Percentiles rank a stretch among this genome's conserved stretches.
phyloP scores from a whole-genome alignment of 2,329 filamentous ascomycete species.

The Alternaria sp. region DNA sequence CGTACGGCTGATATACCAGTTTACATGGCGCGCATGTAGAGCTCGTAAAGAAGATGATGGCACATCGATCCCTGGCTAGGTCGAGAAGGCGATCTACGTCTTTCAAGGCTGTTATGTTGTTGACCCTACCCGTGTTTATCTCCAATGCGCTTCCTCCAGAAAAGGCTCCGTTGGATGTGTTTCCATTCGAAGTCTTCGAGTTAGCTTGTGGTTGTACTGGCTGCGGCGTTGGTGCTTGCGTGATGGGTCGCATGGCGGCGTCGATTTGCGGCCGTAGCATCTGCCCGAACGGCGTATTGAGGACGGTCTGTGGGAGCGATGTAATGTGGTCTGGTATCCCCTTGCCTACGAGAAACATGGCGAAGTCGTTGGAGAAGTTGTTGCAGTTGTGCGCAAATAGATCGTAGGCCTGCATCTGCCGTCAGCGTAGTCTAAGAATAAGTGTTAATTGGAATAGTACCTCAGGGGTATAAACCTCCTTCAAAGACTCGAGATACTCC shows the following conservation, averaged over 20 bases:
- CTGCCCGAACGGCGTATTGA: conserved; percentile 86
- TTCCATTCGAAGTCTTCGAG: conserved; percentile 19
- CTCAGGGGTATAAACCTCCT: conserved; percentile 82
- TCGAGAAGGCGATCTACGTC: conserved; percentile 70
- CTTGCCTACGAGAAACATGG: conserved; percentile 87
- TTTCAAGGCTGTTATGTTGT: conserved; percentile 65
- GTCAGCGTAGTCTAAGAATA: neutral
- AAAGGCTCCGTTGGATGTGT: conserved; percentile 16
- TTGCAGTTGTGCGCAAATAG: conserved; percentile 90
- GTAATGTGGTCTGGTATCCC: conserved; percentile 89
- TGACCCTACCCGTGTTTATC: conserved; percentile 61
- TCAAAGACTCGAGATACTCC: conserved; percentile 87
- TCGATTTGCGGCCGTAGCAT: conserved; percentile 85
- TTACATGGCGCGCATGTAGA: conserved; percentile 87
- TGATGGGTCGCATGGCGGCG: conserved; percentile 68
- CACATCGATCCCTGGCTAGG: conserved; percentile 71
- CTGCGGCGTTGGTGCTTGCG: conserved; percentile 63
- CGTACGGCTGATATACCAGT: conserved; percentile 80
- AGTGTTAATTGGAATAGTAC: conserved; percentile 51
- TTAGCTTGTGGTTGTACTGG: conserved; percentile 23
- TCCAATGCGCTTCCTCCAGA: conserved; percentile 26
- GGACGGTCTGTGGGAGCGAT: conserved; percentile 83
- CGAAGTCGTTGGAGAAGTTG: conserved; percentile 93
- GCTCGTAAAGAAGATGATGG: conserved; percentile 92
- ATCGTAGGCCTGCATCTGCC: conserved; percentile 36